Base-by-base conservation (phyloP, 768 basidiomycete genomes). In the Podaxis sp. region DNA sequence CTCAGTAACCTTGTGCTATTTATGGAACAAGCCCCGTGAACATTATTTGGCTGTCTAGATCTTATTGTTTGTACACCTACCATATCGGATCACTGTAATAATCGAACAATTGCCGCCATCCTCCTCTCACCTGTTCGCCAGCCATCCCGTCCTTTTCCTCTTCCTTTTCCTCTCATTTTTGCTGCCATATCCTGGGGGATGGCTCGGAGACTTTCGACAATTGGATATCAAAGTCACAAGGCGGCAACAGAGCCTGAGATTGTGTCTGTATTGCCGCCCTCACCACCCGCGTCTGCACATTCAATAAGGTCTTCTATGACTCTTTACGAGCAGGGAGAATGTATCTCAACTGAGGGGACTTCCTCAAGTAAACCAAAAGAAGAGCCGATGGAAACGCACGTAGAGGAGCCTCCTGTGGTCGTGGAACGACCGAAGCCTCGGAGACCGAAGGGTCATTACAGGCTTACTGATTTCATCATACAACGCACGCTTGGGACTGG, bases 401-500 rank as follows among this genome's bases (percentile, higher is more conserved):
- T 55, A 12, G 61, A 66, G 49, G 63, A 57, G 26, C 59, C 63
- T 13, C 68, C 71, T 28, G 36, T 17, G 56, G 66, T 66, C 26
- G 52, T 55, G 24, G 61, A 62, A 44, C 54, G 54, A 55, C 65
- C 69, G 17, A 68, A 64, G 53, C 65, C 71, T 8, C 65, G 66
- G 48, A 75, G 87, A 61, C 81, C 83, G 13, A 87, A 85, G 67
- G 90, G 87, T 26, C 81, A 80, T 17, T 94, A 93, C 74, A 83
- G 85, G 30, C 82, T 95, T 22, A 67, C 79, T 48, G 93, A 95
- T 71, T 95, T 94, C 66, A 83, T 87, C 66, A 88, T 95, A 65
- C 87, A 91, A 68, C 80, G 92, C 28, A 95, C 91, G 13, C 74
- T 95, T 56, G 96, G 97, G 0, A 98, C 95, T 1, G 97, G 97